phyloP scores from a whole-genome alignment of 495 filamentous ascomycete genomes.

The Xylaria cubensis region DNA sequence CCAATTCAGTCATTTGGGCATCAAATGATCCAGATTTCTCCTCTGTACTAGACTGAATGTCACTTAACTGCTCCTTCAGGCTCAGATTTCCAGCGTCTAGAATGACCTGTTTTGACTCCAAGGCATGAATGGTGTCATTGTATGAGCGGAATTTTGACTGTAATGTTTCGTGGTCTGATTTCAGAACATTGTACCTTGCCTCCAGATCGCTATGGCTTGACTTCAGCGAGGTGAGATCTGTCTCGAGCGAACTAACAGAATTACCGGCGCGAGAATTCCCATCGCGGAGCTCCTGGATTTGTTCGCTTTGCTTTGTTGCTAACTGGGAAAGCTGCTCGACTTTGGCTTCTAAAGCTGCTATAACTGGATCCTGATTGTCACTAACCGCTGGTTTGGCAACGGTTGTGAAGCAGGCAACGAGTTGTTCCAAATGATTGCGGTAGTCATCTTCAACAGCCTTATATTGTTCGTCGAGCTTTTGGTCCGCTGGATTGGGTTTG shows the following conservation, averaged over 20 bases:
- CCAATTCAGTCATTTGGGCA: neutral
- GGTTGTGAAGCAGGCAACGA: conserved; percentile 26
- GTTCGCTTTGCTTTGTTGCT: conserved; percentile 25
- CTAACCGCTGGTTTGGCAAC: conserved; percentile 15
- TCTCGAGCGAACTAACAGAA: conserved; percentile 22
- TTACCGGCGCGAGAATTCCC: conserved; percentile 21
- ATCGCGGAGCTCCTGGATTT: conserved; percentile 29
- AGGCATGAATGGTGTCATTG: neutral
- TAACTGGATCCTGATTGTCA: conserved; percentile 21
- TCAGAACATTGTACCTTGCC: neutral
- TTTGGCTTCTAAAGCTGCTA: conserved; percentile 30
- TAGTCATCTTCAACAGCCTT: conserved; percentile 26
- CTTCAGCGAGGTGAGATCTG: conserved; percentile 25
- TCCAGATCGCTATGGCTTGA: neutral
- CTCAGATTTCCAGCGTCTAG: conserved; percentile 12
- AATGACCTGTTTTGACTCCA: conserved; percentile 8
- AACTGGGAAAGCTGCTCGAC: conserved; percentile 30
- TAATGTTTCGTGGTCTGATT: conserved; percentile 25
- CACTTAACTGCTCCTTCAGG: conserved; percentile 14
- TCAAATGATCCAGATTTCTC: neutral
- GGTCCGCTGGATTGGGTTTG: conserved; percentile 23
- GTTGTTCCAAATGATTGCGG: conserved; percentile 27
- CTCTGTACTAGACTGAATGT: conserved; percentile 15
- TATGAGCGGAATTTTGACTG: neutral
- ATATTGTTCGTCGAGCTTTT: conserved; percentile 24